These are phyloP conservation scores for Aspergillus avenaceus DNA, from an alignment of 495 filamentous ascomycete genomes.

Conservation along the genomic window DNA sequence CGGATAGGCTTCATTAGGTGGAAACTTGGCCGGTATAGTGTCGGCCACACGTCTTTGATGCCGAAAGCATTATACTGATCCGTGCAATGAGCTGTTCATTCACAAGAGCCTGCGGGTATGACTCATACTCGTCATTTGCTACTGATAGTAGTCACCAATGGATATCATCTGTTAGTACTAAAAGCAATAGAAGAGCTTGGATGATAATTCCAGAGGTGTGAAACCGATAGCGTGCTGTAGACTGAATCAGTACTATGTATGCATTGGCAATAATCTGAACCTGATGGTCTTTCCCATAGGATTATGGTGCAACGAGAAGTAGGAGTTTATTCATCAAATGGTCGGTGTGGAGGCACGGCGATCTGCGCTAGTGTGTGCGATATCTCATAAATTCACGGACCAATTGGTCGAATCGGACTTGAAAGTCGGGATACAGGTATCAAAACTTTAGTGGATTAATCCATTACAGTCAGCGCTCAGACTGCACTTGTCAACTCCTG, in stretches of 20 bases:
- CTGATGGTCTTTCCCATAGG: not conserved
- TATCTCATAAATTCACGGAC: conserved; percentile 9
- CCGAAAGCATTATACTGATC: too few species aligned
- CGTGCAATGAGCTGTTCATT: too few species aligned
- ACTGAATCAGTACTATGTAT: conserved; percentile 1
- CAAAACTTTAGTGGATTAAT: conserved; percentile 6
- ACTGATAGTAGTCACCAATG: too few species aligned
- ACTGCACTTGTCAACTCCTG: not conserved
- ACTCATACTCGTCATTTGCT: too few species aligned
- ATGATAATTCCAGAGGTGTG: conserved; percentile 2
- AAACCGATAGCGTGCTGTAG: conserved; percentile 14
- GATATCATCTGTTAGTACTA: too few species aligned
- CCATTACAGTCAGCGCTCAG: conserved; percentile 14
- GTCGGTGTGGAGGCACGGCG: conserved; percentile 13
- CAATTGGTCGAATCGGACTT: not conserved
- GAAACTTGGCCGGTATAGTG: not conserved
- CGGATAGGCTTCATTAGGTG: too few species aligned
- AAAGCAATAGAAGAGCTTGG: too few species aligned
- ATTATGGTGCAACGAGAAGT: not conserved
- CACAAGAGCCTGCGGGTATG: too few species aligned
- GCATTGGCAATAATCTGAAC: not conserved
- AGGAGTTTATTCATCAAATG: conserved; percentile 12
- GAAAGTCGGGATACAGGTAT: not conserved
- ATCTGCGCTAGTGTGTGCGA: conserved; percentile 10
- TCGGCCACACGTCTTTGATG: too few species aligned